phyloP scores from a whole-genome alignment of 139 green algal species.

The Chlorokybus atmophyticus region DNA sequence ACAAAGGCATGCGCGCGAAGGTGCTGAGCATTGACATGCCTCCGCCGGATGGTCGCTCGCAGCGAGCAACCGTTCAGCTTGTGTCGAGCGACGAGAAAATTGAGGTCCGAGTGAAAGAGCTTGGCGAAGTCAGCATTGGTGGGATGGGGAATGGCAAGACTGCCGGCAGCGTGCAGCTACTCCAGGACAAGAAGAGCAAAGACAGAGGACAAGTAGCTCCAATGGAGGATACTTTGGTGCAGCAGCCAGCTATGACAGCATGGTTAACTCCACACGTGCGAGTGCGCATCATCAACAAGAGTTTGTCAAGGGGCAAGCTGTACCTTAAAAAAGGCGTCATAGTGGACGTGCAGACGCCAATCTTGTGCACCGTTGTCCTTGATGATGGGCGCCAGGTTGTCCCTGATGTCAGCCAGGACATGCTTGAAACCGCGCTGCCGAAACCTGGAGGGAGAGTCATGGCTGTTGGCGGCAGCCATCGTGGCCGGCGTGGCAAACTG shows the following conservation, averaged over 20 bases:
- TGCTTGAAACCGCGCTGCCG: slow-evolving; percentile 31
- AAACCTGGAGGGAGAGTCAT: slow-evolving; percentile 28
- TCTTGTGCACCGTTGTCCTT: slow-evolving; percentile 12
- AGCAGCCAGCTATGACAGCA: no score
- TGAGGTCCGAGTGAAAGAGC: slow-evolving; percentile 15
- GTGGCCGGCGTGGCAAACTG: slow-evolving; percentile 25
- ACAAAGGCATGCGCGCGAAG: slow-evolving; percentile 22
- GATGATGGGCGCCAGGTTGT: slow-evolving; percentile 13
- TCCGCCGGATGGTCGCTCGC: slow-evolving; percentile 9
- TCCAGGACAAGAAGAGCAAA: not conserved
- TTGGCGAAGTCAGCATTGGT: slow-evolving; percentile 20
- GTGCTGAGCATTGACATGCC: slow-evolving; percentile 13
- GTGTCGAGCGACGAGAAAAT: slow-evolving; percentile 21
- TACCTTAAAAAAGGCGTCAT: slow-evolving; percentile 39
- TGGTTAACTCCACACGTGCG: slow-evolving; percentile 30
- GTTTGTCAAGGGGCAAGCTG: slow-evolving; percentile 12
- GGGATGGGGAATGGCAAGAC: not conserved
- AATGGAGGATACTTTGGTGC: no score
- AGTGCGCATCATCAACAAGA: slow-evolving; percentile 34
- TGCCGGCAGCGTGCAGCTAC: not conserved
- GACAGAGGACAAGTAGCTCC: not conserved
- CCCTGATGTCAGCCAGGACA: slow-evolving; percentile 13
- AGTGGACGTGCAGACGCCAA: slow-evolving; percentile 26
- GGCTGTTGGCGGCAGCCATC: slow-evolving; percentile 13
- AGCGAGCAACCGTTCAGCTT: slow-evolving; percentile 23